A percentile compares a stretch with the other conserved stretches of the same genome.
Conservation (phyloP, 2,329 filamentous ascomycete genomes). For the Aspergillus brunneoviolaceus region DNA sequence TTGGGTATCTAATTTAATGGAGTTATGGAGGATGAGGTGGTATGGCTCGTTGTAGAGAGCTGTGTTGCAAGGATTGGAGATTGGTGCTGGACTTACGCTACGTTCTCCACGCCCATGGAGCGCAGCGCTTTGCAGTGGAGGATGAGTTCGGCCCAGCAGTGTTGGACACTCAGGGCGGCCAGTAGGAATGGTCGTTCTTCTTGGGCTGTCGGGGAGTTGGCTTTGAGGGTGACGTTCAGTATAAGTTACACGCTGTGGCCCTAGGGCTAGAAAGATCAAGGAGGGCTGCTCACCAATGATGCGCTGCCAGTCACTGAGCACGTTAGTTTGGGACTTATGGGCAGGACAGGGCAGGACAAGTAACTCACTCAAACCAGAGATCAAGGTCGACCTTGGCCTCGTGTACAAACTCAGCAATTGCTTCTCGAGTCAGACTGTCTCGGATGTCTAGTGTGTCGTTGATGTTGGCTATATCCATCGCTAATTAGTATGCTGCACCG, state of each 20-base stretch:
- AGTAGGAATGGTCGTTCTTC: constrained; percentile 41
- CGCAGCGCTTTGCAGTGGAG: constrained; percentile 53
- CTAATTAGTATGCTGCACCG: background rate
- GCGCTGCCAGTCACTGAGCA: constrained; percentile 35
- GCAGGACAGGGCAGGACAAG: background rate
- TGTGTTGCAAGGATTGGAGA: background rate
- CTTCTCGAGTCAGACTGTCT: constrained; percentile 31
- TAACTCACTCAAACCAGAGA: constrained; percentile 48
- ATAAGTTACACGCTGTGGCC: background rate
- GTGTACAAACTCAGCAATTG: constrained; percentile 43
- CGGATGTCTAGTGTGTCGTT: constrained; percentile 35
- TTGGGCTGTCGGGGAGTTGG: constrained; percentile 26
- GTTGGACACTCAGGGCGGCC: constrained; percentile 53
- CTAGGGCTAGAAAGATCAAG: accelerated
- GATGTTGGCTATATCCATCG: constrained; percentile 31
- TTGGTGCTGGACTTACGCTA: constrained; percentile 33
- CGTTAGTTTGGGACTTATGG: constrained; percentile 9
- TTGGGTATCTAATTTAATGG: background rate
- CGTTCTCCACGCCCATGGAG: constrained; percentile 50
- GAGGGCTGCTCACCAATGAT: constrained; percentile 31
- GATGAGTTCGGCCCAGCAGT: constrained; percentile 56
- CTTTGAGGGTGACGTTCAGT: constrained; percentile 15
- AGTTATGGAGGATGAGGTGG: background rate
- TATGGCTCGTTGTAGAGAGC: background rate
- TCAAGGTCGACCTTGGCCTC: constrained; percentile 51